Evolutionary conservation across 2,329 filamentous ascomycete genomes (phyloP).

Genomic region (Aspergillus ochraceus): DNA sequence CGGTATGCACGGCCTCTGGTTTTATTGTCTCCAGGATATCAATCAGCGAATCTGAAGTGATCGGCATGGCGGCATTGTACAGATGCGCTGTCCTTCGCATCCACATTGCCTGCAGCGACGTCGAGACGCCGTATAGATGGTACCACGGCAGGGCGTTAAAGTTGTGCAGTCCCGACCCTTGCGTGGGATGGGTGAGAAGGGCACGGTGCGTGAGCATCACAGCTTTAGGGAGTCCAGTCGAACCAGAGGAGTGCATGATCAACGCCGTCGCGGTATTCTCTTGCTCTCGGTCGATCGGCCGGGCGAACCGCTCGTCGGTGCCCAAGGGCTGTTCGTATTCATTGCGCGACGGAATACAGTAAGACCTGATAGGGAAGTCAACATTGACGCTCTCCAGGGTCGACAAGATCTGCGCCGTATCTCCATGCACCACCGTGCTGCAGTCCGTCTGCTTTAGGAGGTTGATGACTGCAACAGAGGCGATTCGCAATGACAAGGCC

Average conservation of each 20-base stretch:
- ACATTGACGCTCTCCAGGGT: no score
- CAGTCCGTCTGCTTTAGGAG: conserved; percentile 46
- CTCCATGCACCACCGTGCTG: conserved; percentile 2
- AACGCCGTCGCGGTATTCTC: background rate
- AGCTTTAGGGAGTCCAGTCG: conserved; percentile 12
- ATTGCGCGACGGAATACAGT: background rate
- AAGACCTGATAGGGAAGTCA: no score
- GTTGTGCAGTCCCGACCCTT: background rate
- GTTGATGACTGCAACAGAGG: conserved; percentile 51
- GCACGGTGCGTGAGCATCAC: conserved; percentile 4
- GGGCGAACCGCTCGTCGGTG: background rate
- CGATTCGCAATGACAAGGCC: conserved; percentile 56
- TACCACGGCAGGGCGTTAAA: background rate
- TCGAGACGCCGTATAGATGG: background rate
- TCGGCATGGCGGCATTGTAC: background rate
- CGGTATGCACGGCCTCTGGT: background rate
- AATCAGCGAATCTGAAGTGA: background rate
- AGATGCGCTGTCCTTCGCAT: background rate
- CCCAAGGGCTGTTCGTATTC: background rate
- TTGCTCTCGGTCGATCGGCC: background rate
- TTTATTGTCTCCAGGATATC: background rate
- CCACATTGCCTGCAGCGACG: background rate
- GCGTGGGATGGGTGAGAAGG: background rate
- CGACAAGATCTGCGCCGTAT: background rate
- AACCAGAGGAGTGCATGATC: conserved; percentile 9